phyloP scores from a whole-genome alignment of 2,329 filamentous ascomycete genomes.

The Beauveria sp. region DNA sequence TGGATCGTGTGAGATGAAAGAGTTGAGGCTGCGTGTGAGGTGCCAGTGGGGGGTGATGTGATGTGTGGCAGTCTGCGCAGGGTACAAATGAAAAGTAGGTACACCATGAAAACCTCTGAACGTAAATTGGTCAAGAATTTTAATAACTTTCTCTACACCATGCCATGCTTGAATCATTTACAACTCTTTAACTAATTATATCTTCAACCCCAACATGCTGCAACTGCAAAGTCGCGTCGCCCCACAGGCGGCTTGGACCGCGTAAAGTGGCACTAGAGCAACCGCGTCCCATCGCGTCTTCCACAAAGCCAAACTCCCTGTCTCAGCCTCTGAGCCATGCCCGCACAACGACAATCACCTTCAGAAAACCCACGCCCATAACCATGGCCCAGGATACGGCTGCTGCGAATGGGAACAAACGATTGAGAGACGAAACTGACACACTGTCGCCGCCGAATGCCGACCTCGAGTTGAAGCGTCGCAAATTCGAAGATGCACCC shows the following conservation, averaged over 20 bases:
- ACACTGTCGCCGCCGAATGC: constrained; percentile 3
- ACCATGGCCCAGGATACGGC: not conserved
- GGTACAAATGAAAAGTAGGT: not conserved
- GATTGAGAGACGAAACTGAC: constrained; percentile 4
- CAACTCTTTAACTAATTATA: too few species aligned
- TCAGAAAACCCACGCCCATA: not conserved
- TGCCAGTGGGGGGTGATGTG: not conserved
- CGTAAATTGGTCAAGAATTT: not conserved
- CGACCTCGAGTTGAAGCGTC: constrained; percentile 7
- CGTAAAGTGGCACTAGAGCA: constrained; percentile 7
- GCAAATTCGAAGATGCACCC: not conserved
- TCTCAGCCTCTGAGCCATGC: not conserved
- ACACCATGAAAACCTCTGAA: too few species aligned
- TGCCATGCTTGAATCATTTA: too few species aligned
- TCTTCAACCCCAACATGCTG: not conserved
- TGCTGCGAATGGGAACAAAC: not conserved
- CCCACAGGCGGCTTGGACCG: not conserved
- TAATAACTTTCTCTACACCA: not conserved
- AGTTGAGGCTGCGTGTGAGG: not conserved
- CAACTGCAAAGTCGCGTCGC: not conserved
- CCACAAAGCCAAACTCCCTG: not conserved
- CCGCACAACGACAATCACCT: not conserved
- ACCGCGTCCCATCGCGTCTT: constrained; percentile 9
- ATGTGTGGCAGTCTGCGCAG: not conserved
- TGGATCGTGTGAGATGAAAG: not conserved